Base-by-base conservation (phyloP, 768 basidiomycete genomes). In the Dendrothele bispora region DNA sequence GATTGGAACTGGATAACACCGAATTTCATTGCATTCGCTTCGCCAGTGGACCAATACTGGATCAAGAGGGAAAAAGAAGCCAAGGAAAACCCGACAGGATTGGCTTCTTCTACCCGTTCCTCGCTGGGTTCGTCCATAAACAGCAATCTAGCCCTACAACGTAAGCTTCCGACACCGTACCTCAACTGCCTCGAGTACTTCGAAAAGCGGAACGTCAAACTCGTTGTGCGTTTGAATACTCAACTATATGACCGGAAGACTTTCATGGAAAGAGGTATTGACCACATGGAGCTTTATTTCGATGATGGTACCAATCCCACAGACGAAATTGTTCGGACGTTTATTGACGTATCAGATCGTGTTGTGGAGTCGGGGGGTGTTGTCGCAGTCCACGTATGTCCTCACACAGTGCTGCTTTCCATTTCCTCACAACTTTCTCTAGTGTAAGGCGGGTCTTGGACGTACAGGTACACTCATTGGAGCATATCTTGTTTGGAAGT, bases 291-390 rank as follows among this genome's bases (percentile, higher is more conserved):
- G 56, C 78, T 98, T 53, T 98, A 95, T 67, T 98, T 97, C 56
- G 94, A 98, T 65, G 97, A 99, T 63, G 97, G 97, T 18, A 97
- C 94, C 20, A 98, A 98, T 65, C 95, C 95, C 5, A 88, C 93
- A 1, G 91, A 97, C 66, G 91, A 97, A 49, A 97, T 98, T 57
- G 89, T 94, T 36, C 80, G 93, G 45, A 81, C 84, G 48, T 99
- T 99, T 61, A 88, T 99, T 55, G 86, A 90, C 55, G 69, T 91
- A 45, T 83, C 87, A 1, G 95, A 98, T 60, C 71, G 79, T 17
- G 73, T 88, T 24, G 83, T 98, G 38, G 83, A 88, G 52, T 65
- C 58, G 17, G 90, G 90, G 10, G 89, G 91, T 41, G 88, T 85
- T 21, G 85, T 95, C 38, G 91, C 91, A 50, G 88, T 94, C 58